Evolutionary conservation across 2,329 filamentous ascomycete species (phyloP).

Genomic region (Dothidotthia symphoricarpi): DNA sequence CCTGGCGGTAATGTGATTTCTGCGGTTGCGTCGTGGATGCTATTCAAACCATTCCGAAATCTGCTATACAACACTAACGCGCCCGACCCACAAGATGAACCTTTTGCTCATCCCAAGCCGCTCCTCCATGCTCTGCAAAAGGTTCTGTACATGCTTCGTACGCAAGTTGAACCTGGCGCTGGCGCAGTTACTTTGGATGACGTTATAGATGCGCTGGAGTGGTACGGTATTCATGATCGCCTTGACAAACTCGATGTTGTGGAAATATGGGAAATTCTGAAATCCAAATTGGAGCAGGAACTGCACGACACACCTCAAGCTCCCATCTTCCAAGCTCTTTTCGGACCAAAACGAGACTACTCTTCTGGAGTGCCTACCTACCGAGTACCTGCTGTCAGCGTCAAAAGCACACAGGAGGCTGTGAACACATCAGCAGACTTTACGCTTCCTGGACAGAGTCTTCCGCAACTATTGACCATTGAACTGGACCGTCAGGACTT

Average conservation of each 20-base stretch:
- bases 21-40: slow-evolving; percentile 58
- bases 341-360: slow-evolving; percentile 44
- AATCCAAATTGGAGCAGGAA: slow-evolving; percentile 54
- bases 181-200: slow-evolving; percentile 36
- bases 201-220: slow-evolving; percentile 41
- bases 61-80: slow-evolving; percentile 53
- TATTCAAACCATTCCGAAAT: slow-evolving; percentile 59
- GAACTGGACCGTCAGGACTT: slow-evolving; percentile 59
- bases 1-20: slow-evolving; percentile 50
- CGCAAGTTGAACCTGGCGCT: slow-evolving; percentile 40
- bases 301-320: slow-evolving; percentile 47
- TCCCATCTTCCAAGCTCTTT: slow-evolving; percentile 47
- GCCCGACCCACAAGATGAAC: slow-evolving; percentile 48
- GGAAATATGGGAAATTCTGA: slow-evolving; percentile 56
- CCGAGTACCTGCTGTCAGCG: slow-evolving; percentile 36
- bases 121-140: slow-evolving; percentile 53
- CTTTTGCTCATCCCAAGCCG: slow-evolving; percentile 50
- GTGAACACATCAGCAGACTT: slow-evolving; percentile 36
- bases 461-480: slow-evolving; percentile 54
- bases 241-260: slow-evolving; percentile 51
- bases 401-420: slow-evolving; percentile 44
- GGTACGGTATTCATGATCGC: slow-evolving; percentile 41
- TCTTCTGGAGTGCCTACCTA: slow-evolving; percentile 37
- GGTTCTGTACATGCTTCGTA: slow-evolving; percentile 52
- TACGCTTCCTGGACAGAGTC: slow-evolving; percentile 19